phyloP scores from a whole-genome alignment of 2,329 filamentous ascomycete species.

The Lizonia empirigonia region DNA sequence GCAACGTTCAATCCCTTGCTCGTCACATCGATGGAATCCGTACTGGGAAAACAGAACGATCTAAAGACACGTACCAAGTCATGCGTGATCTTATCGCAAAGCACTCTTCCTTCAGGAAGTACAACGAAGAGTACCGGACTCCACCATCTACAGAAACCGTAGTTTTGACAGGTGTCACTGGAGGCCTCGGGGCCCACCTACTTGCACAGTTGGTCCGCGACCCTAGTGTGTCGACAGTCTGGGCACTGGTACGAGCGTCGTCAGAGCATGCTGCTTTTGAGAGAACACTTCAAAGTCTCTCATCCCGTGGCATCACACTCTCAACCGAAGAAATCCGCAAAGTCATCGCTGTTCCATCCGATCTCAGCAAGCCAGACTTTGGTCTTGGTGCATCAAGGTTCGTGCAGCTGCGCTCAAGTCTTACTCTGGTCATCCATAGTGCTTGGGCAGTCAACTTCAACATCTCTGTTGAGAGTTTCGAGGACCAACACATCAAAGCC shows the following conservation, averaged over 20 bases:
- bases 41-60: constrained; percentile 42
- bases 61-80: constrained; percentile 48
- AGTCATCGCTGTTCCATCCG: constrained; percentile 49
- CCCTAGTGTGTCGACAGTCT: constrained; percentile 49
- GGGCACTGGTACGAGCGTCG: constrained; percentile 59
- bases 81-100: constrained; percentile 56
- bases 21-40: constrained; percentile 53
- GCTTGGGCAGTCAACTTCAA: constrained; percentile 66
- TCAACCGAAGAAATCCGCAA: constrained; percentile 25
- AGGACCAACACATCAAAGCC: constrained; percentile 53
- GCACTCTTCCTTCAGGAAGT: constrained; percentile 48
- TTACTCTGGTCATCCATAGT: constrained; percentile 57
- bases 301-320: constrained; percentile 46
- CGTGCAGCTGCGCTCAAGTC: constrained; percentile 16
- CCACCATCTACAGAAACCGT: constrained; percentile 5
- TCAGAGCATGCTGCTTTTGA: constrained; percentile 41
- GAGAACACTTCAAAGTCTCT: constrained; percentile 46
- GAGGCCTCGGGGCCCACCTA: constrained; percentile 67
- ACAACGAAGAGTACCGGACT: constrained; percentile 1
- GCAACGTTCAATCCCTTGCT: constrained; percentile 56
- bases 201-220: constrained; percentile 47
- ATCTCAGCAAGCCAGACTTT: constrained; percentile 51
- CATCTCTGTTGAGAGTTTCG: constrained; percentile 58
- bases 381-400: constrained; percentile 44
- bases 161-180: constrained; percentile 68